Evolutionary conservation across 2,329 filamentous ascomycete species (phyloP).

Genomic region (Gnomoniopsis smithogilvyi): DNA sequence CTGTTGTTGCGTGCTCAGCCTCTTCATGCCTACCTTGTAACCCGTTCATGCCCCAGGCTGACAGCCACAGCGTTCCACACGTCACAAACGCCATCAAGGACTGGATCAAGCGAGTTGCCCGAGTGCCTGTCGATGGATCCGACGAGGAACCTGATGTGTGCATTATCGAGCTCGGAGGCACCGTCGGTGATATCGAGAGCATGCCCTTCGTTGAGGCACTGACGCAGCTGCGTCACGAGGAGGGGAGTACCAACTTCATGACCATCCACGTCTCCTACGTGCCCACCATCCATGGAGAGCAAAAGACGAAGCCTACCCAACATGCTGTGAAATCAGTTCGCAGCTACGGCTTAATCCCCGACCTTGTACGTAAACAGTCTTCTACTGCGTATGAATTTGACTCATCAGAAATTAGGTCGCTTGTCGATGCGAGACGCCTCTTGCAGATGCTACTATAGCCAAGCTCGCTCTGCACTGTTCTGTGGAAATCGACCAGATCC

Average conservation of each 20-base stretch:
- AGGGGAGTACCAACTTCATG: constrained; percentile 76
- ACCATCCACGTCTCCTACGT: constrained; percentile 89
- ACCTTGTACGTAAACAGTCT: constrained; percentile 50
- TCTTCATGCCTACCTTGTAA: neutral
- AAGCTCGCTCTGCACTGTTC: constrained; percentile 92
- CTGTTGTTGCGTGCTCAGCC: neutral
- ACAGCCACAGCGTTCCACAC: constrained; percentile 63
- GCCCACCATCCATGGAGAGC: constrained; percentile 65
- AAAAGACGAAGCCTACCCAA: constrained; percentile 98
- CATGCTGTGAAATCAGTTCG: constrained; percentile 81
- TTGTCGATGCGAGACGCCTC: constrained; percentile 78
- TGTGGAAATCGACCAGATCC: constrained; percentile 78
- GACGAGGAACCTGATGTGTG: constrained; percentile 84
- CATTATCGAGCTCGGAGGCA: constrained; percentile 60
- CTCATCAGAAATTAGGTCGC: constrained; percentile 62
- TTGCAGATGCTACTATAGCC: constrained; percentile 70
- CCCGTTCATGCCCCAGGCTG: neutral
- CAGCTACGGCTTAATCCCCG: constrained; percentile 71
- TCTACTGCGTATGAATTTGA: constrained; percentile 3
- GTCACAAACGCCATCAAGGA: constrained; percentile 89
- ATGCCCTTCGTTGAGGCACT: constrained; percentile 86
- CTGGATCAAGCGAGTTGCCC: constrained; percentile 85
- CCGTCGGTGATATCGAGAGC: constrained; percentile 74
- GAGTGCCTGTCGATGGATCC: constrained; percentile 82
- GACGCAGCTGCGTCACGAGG: constrained; percentile 70